Base-by-base conservation (phyloP, 768 basidiomycete genomes). In the Auricularia sp. region DNA sequence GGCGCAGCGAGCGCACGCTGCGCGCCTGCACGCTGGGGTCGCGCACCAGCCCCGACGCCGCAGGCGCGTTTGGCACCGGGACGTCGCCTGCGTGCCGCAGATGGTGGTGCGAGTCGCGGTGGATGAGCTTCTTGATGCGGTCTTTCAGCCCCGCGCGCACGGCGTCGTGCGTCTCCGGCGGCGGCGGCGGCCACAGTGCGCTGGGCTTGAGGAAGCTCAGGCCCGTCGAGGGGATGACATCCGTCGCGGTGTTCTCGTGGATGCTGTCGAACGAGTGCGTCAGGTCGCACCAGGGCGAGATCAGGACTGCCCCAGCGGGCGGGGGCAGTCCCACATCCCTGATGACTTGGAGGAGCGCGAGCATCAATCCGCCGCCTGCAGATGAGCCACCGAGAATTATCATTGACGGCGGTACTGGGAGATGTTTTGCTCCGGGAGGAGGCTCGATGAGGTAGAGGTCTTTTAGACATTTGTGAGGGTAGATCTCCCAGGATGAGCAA, bases 201-300 rank as follows among this genome's bases (percentile, higher is more conserved):
- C 64, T 65, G 1, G 66, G 66, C 64, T 67, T 67, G 42, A 64
- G 64, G 16, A 67, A 64, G 56, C 63, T 64, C 33, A 67, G 59
- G 3, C 66, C 66, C 44, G 64, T 64, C 1, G 64, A 29, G 21
- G 66, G 66, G 37, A 67, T 59, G 8, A 59, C 29, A 33, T 59
- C 94, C 62, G 94, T 93, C 3, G 83, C 80, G 1, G 92, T 94
- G 73, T 98, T 98, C 45, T 80, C 77, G 70, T 92, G 83, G 58
- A 95, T 82, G 69, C 90, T 93, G 0, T 93, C 91, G 74, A 98
- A 98, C 0, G 92, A 94, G 74, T 98, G 97, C 0, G 92, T 95
- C n/a, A 98, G 76, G 74, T 93, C 90, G 13, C 88, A 90, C 91
- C 96, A 98, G 0, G 97, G 97, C 34, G 92, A 94, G 68, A 98